Evolutionary conservation across 257 asterid species (phyloP).

Genomic region (Nicotiana sylvestris): DNA sequence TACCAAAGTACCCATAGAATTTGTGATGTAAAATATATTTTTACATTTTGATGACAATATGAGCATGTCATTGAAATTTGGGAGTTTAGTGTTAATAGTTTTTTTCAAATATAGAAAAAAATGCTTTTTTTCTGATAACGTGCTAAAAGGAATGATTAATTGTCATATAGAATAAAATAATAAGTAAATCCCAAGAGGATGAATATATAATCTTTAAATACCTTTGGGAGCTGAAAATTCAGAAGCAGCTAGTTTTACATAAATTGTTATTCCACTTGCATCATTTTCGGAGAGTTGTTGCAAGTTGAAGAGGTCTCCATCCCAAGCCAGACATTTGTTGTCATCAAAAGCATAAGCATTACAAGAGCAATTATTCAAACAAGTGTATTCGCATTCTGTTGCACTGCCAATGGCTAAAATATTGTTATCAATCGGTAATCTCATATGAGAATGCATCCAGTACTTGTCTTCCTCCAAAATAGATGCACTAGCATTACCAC

Average conservation of each 20-base stretch:
- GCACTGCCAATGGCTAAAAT: background rate
- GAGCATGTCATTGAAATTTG: no score
- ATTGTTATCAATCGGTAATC: background rate
- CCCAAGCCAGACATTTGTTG: no score
- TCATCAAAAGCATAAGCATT: background rate
- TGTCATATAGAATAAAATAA: constrained; percentile 13
- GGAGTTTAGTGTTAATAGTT: no score
- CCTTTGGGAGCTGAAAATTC: background rate
- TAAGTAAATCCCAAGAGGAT: constrained; percentile 19
- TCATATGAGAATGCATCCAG: background rate
- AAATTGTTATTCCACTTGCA: background rate
- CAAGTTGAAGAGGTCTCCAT: no score
- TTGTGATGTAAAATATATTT: background rate
- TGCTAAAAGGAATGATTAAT: constrained; percentile 23
- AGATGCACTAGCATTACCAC: background rate
- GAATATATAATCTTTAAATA: background rate
- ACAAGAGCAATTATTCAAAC: background rate
- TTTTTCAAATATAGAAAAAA: no score
- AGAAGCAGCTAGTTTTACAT: background rate
- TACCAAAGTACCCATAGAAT: constrained; percentile 21
- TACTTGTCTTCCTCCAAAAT: background rate
- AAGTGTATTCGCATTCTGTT: background rate
- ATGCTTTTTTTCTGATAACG: no score
- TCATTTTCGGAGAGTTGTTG: background rate
- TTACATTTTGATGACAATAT: no score